Conservation (phyloP, 352 stramenopile genomes). For the Pythium sukuiense region DNA sequence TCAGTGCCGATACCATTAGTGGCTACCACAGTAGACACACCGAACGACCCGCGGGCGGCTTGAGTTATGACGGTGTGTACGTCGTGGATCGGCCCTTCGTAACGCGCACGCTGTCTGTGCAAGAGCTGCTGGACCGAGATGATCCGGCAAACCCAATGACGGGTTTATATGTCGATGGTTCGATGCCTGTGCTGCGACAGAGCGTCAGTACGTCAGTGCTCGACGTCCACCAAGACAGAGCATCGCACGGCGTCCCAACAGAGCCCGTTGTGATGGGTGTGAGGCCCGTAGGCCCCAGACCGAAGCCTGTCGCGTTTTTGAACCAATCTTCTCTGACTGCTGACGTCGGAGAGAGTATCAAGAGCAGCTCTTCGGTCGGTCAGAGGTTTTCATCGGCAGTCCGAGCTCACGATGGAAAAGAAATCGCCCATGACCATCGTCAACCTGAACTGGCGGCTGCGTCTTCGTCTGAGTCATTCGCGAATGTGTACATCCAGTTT, state of each 20-base stretch:
- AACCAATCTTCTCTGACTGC: slow-evolving; percentile 6
- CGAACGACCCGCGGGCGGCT: slow-evolving; percentile 11
- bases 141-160: slow-evolving; percentile 4
- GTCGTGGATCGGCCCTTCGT: slow-evolving; percentile 16
- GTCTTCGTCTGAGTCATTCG: slow-evolving; percentile 8
- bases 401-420: not conserved
- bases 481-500: slow-evolving; percentile 64
- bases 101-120: slow-evolving; percentile 36
- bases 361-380: not conserved
- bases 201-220: slow-evolving; percentile 20
- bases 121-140: slow-evolving; percentile 36
- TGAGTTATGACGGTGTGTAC: slow-evolving; percentile 28
- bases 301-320: slow-evolving; percentile 18
- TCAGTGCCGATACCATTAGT: slow-evolving; percentile 36
- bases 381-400: not conserved
- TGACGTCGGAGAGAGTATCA: not conserved
- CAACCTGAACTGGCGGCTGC: not conserved
- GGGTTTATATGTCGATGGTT: slow-evolving; percentile 21
- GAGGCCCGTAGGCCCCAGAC: slow-evolving; percentile 9
- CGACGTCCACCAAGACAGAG: slow-evolving; percentile 1
- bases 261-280: slow-evolving; percentile 21
- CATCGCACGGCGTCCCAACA: not conserved
- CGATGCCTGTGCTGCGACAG: slow-evolving; percentile 18
- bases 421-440: not conserved
- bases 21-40: slow-evolving; percentile 8